Evolutionary conservation across 2,329 filamentous ascomycete genomes (phyloP).

Genomic region (Aspergillus puulaauensis): DNA sequence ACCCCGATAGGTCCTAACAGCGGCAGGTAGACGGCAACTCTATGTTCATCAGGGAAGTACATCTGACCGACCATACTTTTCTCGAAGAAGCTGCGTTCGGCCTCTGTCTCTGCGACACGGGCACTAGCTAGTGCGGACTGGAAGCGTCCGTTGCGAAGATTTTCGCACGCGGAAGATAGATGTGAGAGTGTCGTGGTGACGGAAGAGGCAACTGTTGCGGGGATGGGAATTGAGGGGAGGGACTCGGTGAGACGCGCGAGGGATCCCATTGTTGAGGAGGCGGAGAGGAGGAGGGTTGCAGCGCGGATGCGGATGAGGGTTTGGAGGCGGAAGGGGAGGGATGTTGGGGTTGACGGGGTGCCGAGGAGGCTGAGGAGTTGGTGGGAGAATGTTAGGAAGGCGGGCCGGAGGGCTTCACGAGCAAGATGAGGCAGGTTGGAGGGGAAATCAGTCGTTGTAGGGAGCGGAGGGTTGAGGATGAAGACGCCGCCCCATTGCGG

Average conservation of each 20-base stretch:
- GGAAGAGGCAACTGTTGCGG: conserved; percentile 78
- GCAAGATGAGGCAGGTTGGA: conserved; percentile 54
- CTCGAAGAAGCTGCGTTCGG: conserved; percentile 94
- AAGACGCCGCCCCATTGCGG: conserved; percentile 89
- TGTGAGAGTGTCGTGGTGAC: conserved; percentile 78
- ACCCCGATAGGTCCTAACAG: conserved; percentile 88
- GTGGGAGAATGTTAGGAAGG: conserved; percentile 85
- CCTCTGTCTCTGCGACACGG: conserved; percentile 80
- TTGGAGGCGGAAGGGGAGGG: conserved; percentile 79
- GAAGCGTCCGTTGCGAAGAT: conserved; percentile 62
- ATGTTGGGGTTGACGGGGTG: conserved; percentile 72
- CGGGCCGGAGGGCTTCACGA: conserved; percentile 67
- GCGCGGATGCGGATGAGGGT: conserved; percentile 83
- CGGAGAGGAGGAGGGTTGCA: conserved; percentile 80
- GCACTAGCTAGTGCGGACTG: conserved; percentile 74
- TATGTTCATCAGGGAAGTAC: conserved; percentile 98
- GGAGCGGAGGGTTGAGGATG: conserved; percentile 59
- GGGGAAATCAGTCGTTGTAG: conserved; percentile 36
- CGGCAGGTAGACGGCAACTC: conserved; percentile 92
- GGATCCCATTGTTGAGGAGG: conserved; percentile 91
- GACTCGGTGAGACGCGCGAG: conserved; percentile 81
- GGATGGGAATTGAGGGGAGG: conserved; percentile 87
- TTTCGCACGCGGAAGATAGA: conserved; percentile 72
- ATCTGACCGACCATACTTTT: conserved; percentile 99
- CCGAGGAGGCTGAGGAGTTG: conserved; percentile 88